Base-by-base conservation (phyloP, 1,284 basidiomycete species). In the Apiotrichum porosum region DNA sequence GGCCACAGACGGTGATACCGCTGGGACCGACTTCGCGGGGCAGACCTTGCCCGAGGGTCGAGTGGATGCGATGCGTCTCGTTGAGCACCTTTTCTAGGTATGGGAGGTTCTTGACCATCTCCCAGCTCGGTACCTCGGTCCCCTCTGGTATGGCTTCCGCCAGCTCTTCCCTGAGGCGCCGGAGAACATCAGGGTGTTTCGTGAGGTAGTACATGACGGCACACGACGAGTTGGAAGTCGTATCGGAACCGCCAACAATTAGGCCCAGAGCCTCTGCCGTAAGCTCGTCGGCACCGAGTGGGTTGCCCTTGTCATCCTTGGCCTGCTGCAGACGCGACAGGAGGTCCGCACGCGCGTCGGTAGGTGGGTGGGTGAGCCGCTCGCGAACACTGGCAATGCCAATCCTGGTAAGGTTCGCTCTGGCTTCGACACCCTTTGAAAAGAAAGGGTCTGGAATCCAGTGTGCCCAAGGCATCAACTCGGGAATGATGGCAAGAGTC, bases 231-330 rank as follows among this genome's bases (percentile, higher is more conserved):
- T 88, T 89, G 43, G 87, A 88, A 2, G 86, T 55, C 3, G 54
- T 55, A 49, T 55, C 54, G 5, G 54, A 55, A 3, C 86, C 87
- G 24, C 87, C 89, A 57, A 92, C 89, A 18, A 92, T 78, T 56
- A 91, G 83, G 2, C 88, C 90, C 34, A 88, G 73, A 17, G 85
- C 88, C 72, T 93, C 89, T 1, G 88, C 88, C 2, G 88, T 93
- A 52, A 93, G 75, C 66, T 93, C 89, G 49, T 55, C 49, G 49
- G 47, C 49, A 34, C 32, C 43, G 24, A 55, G 51, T 21, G 54
- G 49, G 62, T 81, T 81, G 15, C 89, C 89, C 21, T 83, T 79
- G 44, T 83, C 82, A 64, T 93, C 90, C 59, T 80, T 81, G 23
- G 82, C 87, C 41, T 79, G 75, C 66, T 88, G 84, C 13, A 94